Evolutionary conservation across 140 eudicot genomes (phyloP), one percentile per base, ranked within the genome.

Genomic region (Artemisia princeps): DNA sequence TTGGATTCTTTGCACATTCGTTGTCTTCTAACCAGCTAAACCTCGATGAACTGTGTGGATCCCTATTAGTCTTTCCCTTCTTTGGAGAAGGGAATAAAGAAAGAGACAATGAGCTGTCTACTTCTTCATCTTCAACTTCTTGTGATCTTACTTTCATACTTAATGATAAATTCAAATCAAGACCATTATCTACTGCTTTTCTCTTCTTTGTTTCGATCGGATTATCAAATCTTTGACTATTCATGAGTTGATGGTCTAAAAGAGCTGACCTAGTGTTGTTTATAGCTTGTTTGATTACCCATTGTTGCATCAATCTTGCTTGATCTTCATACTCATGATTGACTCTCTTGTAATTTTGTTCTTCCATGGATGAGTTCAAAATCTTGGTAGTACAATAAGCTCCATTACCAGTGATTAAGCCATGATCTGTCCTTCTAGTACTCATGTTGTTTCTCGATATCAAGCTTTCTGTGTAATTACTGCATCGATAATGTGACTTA

Each of bases 101-200:
- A 20, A 82, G 86, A 66, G 80, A 77, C 20, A 81, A 71, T 54
- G 70, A 74, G 61, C 80, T 77, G 16, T 77, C 86, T 67, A 77
- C 80, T 77, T 77, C 82, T 77, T 81, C 86, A 14, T 71, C 71
- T 56, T 48, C 75, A n/a, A 72, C 81, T 57, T 57, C 62, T 76
- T 59, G 55, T 76, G 54, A 42, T 75, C 53, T 69, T 64, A 37
- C 68, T 65, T 80, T 80, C 76, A 28, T 72, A 49, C 74, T 76
- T 50, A 80, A 57, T 49, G 84, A 72, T 63, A 80, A 63, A 58
- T 76, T 63, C 61, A 80, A 73, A 62, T 80, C 81, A 76, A 80
- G 66, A 16, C 56, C 78, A 61, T 15, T 74, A 65, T 80, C 81
- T 48, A 16, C 46, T 12, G 54, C 62, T 67, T 80, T 72, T 62